A percentile compares a stretch with the other conserved stretches of the same genome.
These are phyloP conservation scores for Termitomyces sp. DNA, from an alignment of 768 basidiomycete species.

Conservation along the genomic window DNA sequence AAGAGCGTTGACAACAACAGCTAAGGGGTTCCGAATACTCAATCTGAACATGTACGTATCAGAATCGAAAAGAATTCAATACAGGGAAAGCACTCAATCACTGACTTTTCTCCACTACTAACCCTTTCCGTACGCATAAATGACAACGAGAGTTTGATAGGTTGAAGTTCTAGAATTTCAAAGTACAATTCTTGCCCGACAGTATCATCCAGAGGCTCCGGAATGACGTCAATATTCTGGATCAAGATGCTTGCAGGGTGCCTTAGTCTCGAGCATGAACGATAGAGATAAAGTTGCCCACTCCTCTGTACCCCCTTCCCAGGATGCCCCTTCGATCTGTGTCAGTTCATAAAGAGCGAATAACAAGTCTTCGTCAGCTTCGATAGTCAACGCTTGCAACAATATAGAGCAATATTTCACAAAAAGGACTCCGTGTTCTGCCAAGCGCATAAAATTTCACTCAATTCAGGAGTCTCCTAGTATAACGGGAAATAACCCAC, in stretches of 20 bases:
- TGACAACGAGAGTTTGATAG: conserved; percentile 85
- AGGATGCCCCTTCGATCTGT: conserved; percentile 86
- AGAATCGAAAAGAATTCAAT: background rate
- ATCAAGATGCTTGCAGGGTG: conserved; percentile 56
- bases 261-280: background rate
- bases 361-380: conserved; percentile 95
- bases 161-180: conserved; percentile 91
- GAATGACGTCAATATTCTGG: conserved; percentile 57
- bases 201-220: conserved; percentile 62
- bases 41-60: conserved; percentile 35
- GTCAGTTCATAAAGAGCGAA: conserved; percentile 90
- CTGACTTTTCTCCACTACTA: conserved; percentile 90
- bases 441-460: background rate
- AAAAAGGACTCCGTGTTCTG: conserved; percentile 98
- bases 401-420: conserved; percentile 95
- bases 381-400: conserved; percentile 89
- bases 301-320: conserved; percentile 78
- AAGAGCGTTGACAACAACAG: conserved; percentile 88
- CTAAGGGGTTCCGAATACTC: conserved; percentile 83
- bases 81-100: background rate
- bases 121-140: conserved; percentile 97
- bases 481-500: conserved; percentile 33
- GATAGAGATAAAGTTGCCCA: conserved; percentile 28
- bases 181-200: conserved; percentile 86
- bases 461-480: background rate